phyloP scores from a whole-genome alignment of 331 rosid genomes.

The Quercus lobata region DNA sequence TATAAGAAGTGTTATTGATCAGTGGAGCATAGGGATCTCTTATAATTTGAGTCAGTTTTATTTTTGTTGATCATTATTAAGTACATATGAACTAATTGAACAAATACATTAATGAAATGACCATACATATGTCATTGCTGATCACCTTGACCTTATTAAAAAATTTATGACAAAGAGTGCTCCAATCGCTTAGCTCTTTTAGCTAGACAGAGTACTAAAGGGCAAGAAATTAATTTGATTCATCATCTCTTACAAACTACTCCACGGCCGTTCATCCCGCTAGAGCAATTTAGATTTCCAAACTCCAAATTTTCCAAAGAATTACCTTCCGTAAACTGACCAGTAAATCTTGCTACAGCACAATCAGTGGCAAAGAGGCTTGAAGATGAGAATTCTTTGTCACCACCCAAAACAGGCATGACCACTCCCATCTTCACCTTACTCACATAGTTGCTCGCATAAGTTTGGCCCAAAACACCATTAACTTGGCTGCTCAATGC shows the following conservation, averaged over 20 bases:
- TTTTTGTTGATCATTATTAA: too few relatives aligned
- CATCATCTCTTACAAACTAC: conserved; percentile 28
- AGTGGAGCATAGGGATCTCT: too few relatives aligned
- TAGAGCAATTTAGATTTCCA: conserved; percentile 15
- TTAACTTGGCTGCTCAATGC: conserved; percentile 21
- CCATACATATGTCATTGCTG: background rate
- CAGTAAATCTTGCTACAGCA: conserved; percentile 24
- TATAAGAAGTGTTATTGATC: too few relatives aligned
- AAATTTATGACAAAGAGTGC: background rate
- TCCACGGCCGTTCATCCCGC: conserved; percentile 26
- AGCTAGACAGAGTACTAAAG: background rate
- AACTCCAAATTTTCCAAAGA: background rate
- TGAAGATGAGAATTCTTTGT: conserved; percentile 27
- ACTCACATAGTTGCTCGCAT: conserved; percentile 23
- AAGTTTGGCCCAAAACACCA: conserved; percentile 42
- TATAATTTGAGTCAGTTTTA: too few relatives aligned
- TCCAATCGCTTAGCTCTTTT: background rate
- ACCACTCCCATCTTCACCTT: conserved; percentile 27
- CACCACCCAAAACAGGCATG: conserved; percentile 41
- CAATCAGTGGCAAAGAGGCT: conserved; percentile 35
- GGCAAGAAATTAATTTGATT: background rate
- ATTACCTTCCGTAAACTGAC: background rate
- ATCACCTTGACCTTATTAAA: background rate
- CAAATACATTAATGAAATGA: background rate
- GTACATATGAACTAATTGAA: background rate